phyloP scores from a whole-genome alignment of 2,329 filamentous ascomycete genomes.

The Talaromyces sp. region DNA sequence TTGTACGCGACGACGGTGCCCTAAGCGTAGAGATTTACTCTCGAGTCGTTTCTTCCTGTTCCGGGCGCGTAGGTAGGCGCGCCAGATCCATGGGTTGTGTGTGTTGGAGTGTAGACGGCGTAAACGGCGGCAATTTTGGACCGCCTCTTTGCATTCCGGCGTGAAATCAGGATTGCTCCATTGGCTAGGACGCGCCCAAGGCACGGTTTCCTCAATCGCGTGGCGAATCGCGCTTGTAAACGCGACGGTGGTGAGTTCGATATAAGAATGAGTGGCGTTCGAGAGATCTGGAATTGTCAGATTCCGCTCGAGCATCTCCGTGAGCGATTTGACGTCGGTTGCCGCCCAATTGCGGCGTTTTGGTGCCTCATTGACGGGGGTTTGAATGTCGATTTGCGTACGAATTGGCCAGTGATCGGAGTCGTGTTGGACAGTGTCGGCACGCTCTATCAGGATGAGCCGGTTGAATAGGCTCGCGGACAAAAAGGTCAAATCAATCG shows the following conservation, averaged over 20 bases:
- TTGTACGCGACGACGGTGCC: conserved; percentile 25
- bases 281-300: not conserved
- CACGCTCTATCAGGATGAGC: conserved; percentile 15
- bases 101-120: not conserved
- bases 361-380: not conserved
- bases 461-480: not conserved
- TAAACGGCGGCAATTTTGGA: not conserved
- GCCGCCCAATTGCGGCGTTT: not conserved
- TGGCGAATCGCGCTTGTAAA: not conserved
- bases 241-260: not conserved
- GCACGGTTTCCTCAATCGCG: not conserved
- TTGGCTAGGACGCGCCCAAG: not conserved
- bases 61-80: no score
- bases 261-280: not conserved
- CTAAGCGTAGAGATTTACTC: conserved; percentile 20
- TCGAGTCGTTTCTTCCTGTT: conserved; percentile 27
- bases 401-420: conserved; percentile 28
- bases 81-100: conserved; percentile 1
- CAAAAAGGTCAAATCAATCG: not conserved
- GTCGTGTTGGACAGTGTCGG: conserved; percentile 23
- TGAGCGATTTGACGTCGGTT: not conserved
- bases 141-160: not conserved
- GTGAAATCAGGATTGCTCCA: not conserved
- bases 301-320: not conserved
- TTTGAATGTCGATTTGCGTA: conserved; percentile 23